Conservation (phyloP, 306 rosid species). For the Rosa rugosa region DNA sequence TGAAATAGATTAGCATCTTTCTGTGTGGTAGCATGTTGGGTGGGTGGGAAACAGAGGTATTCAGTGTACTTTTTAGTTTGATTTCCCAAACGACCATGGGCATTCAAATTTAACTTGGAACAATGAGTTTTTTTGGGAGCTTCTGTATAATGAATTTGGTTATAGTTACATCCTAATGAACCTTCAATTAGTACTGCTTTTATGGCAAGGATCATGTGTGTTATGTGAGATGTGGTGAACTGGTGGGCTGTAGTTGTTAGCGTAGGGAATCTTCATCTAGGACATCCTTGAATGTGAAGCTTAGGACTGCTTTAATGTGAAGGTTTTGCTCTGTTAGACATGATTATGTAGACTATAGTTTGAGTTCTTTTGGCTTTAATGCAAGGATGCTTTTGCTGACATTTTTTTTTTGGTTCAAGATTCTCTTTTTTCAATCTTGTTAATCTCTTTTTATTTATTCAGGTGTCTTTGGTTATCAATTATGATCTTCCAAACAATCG, state of each 20-base stretch:
- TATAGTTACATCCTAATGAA: neutral
- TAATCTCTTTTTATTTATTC: conserved; percentile 16
- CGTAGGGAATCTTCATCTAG: neutral
- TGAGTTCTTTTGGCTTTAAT: neutral
- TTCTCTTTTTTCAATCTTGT: neutral
- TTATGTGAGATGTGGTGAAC: neutral
- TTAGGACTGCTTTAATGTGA: neutral
- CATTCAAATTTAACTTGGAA: neutral
- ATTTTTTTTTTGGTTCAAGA: neutral
- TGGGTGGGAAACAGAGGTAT: neutral
- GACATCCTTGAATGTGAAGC: neutral
- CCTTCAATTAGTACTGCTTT: neutral
- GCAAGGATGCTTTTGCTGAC: neutral
- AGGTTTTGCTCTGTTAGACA: neutral
- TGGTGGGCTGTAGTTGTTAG: neutral
- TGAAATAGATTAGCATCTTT: neutral
- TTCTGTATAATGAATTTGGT: neutral
- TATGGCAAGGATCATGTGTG: neutral
- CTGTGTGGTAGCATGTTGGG: neutral
- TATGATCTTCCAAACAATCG: conserved; percentile 99
- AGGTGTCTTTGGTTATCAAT: conserved; percentile 93
- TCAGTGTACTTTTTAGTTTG: neutral
- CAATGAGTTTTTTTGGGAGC: neutral
- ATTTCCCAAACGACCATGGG: neutral
- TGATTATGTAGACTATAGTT: neutral